phyloP scores from a whole-genome alignment of 305 asterid species.

The Solanum aculeatissimum region DNA sequence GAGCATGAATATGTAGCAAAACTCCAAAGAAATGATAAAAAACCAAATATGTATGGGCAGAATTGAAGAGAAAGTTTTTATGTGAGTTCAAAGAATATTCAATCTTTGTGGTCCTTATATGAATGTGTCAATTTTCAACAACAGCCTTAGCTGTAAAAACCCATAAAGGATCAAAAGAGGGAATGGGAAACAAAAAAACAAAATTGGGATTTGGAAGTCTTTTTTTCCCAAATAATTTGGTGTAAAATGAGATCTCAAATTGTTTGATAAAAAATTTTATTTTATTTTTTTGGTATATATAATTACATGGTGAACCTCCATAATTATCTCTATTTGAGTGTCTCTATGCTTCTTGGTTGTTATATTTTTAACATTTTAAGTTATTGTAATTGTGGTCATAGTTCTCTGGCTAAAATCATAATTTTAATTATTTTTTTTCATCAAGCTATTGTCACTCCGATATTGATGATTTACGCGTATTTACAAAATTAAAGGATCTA shows the following conservation, averaged over 20 bases:
- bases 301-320: background rate
- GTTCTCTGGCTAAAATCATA: no score
- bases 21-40: slow-evolving; percentile 4
- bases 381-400: background rate
- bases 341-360: background rate
- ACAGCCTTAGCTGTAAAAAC: slow-evolving; percentile 75
- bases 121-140: slow-evolving; percentile 39
- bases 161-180: slow-evolving; percentile 37
- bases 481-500: background rate
- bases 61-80: slow-evolving; percentile 16
- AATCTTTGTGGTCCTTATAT: slow-evolving; percentile 56
- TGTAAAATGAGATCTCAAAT: background rate
- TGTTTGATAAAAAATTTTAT: background rate
- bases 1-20: slow-evolving; percentile 48
- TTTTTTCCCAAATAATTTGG: slow-evolving; percentile 11
- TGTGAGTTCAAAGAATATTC: slow-evolving; percentile 56
- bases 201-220: slow-evolving; percentile 30
- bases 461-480: background rate
- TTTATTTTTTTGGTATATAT: background rate
- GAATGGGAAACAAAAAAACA: slow-evolving; percentile 30
- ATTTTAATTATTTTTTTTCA: no score
- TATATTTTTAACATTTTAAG: background rate
- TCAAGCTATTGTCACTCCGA: background rate
- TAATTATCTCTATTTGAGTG: background rate
- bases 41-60: slow-evolving; percentile 67